phyloP scores from a whole-genome alignment of 1,284 basidiomycete genomes.

The Fomitiporia mediterranea region DNA sequence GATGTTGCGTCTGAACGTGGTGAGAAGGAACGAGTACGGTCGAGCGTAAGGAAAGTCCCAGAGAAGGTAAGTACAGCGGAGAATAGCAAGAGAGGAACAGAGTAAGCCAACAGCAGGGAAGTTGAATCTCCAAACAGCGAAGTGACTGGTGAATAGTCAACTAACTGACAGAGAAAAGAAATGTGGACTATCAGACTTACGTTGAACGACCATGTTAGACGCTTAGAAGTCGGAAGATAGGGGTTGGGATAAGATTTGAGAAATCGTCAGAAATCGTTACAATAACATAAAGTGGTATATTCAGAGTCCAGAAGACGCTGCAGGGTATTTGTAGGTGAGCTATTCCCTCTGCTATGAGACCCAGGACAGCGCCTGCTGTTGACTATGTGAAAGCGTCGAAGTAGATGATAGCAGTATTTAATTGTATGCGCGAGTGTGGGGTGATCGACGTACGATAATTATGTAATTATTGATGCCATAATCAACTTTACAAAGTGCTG shows the following conservation, averaged over 20 bases:
- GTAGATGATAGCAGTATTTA: too few relatives aligned
- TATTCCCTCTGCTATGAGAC: too few relatives aligned
- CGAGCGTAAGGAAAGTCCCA: slow-evolving; percentile 62
- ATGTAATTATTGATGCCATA: background rate
- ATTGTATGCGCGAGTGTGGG: background rate
- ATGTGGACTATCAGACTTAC: background rate
- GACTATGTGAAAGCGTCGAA: background rate
- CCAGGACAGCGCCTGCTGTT: background rate
- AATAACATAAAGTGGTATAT: slow-evolving; percentile 3
- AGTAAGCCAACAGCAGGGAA: slow-evolving; percentile 46
- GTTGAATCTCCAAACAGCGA: slow-evolving; percentile 26
- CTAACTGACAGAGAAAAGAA: background rate
- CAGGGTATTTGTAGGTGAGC: background rate
- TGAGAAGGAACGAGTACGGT: slow-evolving; percentile 58
- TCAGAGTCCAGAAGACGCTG: background rate
- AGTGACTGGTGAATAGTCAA: slow-evolving; percentile 14
- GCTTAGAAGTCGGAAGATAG: too few relatives aligned
- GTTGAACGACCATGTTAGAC: slow-evolving; percentile 9
- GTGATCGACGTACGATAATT: background rate
- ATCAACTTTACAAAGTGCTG: background rate
- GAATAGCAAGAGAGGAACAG: slow-evolving; percentile 48
- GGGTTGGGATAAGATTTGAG: background rate
- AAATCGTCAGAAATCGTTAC: slow-evolving; percentile 4
- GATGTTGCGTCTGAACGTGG: slow-evolving; percentile 37
- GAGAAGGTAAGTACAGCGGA: slow-evolving; percentile 53